These are phyloP conservation scores for Cotoneaster glaucophyllus DNA, from an alignment of 306 rosid species.

Conservation along the genomic window DNA sequence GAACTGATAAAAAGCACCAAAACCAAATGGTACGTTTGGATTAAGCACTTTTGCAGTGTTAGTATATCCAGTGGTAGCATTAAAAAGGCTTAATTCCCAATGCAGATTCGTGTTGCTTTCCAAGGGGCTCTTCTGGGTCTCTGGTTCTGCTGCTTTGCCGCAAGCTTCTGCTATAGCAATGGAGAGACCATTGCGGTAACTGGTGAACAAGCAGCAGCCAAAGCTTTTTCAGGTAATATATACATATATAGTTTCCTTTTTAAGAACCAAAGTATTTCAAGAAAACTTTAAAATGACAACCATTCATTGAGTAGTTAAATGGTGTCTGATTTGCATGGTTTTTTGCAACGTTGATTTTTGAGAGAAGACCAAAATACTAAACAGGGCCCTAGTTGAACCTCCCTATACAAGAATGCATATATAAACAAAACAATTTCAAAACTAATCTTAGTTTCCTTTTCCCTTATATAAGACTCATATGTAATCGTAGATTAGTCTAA, in stretches of 20 bases:
- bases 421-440: neutral
- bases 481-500: no score
- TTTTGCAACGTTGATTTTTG: neutral
- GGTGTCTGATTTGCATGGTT: neutral
- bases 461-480: no score
- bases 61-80: neutral
- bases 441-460: neutral
- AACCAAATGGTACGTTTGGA: neutral
- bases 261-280: neutral
- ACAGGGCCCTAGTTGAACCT: no score
- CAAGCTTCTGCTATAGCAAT: conserved; percentile 15
- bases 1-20: conserved; percentile 1
- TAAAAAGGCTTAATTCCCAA: neutral
- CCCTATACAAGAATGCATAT: neutral
- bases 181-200: neutral
- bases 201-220: neutral
- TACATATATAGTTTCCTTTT: neutral
- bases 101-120: conserved; percentile 9
- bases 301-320: no score
- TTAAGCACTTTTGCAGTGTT: neutral
- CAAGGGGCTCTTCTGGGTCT: conserved; percentile 22
- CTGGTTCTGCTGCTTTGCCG: conserved; percentile 24
- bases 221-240: conserved; percentile 17
- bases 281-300: neutral
- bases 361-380: no score